These are phyloP conservation scores for Escallonia herrerae DNA, from an alignment of 129 eudicot genomes.

Conservation along the genomic window DNA sequence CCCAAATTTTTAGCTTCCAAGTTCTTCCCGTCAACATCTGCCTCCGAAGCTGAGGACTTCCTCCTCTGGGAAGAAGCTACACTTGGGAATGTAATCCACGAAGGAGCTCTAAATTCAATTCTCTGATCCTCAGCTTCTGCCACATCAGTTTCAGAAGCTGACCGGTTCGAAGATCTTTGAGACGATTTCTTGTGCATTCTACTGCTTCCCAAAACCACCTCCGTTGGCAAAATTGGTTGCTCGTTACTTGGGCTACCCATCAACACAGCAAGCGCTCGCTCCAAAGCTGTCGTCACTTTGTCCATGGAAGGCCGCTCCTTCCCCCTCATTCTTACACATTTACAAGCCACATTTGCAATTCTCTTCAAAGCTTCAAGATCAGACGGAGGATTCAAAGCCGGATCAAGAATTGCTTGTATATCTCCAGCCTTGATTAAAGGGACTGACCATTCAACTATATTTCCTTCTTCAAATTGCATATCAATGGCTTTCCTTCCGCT, in stretches of 20 bases:
- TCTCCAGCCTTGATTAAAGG: conserved; percentile 73
- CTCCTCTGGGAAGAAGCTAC: conserved; percentile 90
- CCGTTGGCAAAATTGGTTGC: conserved; percentile 86
- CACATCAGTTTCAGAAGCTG: conserved; percentile 64
- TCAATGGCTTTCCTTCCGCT: conserved; percentile 87
- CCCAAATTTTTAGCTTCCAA: conserved; percentile 31
- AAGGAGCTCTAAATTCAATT: conserved; percentile 79
- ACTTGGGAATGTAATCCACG: conserved; percentile 94
- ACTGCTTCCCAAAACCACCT: conserved; percentile 88
- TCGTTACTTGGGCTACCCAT: conserved; percentile 92
- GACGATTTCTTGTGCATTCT: conserved; percentile 84
- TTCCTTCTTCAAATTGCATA: conserved; percentile 84
- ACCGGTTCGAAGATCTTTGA: too few relatives aligned
- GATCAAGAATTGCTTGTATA: conserved; percentile 57
- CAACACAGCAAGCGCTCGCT: conserved; percentile 66
- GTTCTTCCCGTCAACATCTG: conserved; percentile 54
- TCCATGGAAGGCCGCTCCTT: conserved; percentile 98
- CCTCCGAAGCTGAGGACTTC: conserved; percentile 78
- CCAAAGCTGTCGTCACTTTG: conserved; percentile 82
- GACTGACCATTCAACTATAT: conserved; percentile 92
- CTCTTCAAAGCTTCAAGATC: conserved; percentile 68
- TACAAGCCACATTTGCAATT: conserved; percentile 71
- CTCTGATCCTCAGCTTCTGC: conserved; percentile 62
- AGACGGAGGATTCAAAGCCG: conserved; percentile 39
- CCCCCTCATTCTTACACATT: conserved; percentile 91